phyloP scores from a whole-genome alignment of 495 filamentous ascomycete species.

The Penicillium cosmopolitanum region DNA sequence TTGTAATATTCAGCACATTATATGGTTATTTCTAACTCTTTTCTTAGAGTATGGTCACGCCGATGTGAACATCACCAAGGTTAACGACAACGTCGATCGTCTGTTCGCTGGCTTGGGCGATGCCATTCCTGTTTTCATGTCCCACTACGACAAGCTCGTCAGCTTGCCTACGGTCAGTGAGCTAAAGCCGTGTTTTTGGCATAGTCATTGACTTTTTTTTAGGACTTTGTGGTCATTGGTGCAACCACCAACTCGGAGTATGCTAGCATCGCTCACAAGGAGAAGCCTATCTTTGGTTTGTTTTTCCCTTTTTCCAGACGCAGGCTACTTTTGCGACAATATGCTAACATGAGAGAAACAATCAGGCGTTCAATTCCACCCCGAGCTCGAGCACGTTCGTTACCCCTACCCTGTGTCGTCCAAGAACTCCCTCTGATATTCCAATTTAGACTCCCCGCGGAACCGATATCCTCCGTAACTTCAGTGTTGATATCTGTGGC shows the following conservation, averaged over 20 bases:
- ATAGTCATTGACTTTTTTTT: slow-evolving; percentile 11
- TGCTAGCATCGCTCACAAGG: slow-evolving; percentile 26
- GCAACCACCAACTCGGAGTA: slow-evolving; percentile 30
- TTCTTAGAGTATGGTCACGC: slow-evolving; percentile 30
- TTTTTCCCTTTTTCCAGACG: not conserved
- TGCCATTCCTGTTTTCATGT: slow-evolving; percentile 31
- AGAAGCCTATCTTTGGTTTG: slow-evolving; percentile 26
- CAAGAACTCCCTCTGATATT: slow-evolving; percentile 11
- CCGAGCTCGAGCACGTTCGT: slow-evolving; percentile 29
- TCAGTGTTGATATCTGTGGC: slow-evolving; percentile 28
- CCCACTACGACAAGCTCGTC: slow-evolving; percentile 33
- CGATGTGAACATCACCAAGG: slow-evolving; percentile 20
- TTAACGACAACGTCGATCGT: slow-evolving; percentile 24
- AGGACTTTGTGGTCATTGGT: slow-evolving; percentile 25
- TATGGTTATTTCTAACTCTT: slow-evolving; percentile 9
- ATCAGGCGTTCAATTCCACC: slow-evolving; percentile 32
- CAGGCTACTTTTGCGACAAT: slow-evolving; percentile 3
- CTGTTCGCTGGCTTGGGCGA: slow-evolving; percentile 31
- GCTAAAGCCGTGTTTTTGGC: slow-evolving; percentile 2
- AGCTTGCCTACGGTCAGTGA: slow-evolving; percentile 26
- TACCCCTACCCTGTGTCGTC: not conserved
- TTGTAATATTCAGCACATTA: slow-evolving; percentile 6
- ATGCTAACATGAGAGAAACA: slow-evolving; percentile 12
- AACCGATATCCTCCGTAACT: slow-evolving; percentile 27
- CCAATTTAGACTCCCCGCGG: slow-evolving; percentile 26